Conservation (phyloP, 352 stramenopile species). For the Detonula confervacea region DNA sequence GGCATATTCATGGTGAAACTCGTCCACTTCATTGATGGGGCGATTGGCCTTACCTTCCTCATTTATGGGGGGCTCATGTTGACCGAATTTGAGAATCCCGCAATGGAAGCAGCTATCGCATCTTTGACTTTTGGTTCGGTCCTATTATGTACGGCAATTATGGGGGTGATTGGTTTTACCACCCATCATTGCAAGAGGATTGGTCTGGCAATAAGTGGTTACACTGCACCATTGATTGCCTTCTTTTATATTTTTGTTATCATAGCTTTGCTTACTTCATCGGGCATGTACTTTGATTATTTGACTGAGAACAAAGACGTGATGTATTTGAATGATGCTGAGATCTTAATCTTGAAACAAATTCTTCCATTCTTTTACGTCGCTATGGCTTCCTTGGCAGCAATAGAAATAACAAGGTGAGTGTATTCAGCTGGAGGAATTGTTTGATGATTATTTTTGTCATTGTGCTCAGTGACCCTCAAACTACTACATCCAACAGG, state of each 20-base stretch:
- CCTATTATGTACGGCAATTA: conserved; percentile 37
- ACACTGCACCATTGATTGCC: conserved; percentile 32
- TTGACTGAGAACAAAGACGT: conserved; percentile 41
- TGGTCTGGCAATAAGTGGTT: conserved; percentile 34
- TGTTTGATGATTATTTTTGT: not conserved
- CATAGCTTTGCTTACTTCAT: conserved; percentile 25
- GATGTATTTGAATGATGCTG: conserved; percentile 38
- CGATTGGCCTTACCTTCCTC: conserved; percentile 34
- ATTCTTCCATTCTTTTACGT: conserved; percentile 42
- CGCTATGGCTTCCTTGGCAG: conserved; percentile 30
- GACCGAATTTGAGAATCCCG: conserved; percentile 28
- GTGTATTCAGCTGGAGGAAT: not conserved
- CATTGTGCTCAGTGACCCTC: conserved; percentile 1
- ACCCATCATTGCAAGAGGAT: conserved; percentile 31
- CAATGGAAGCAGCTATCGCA: conserved; percentile 30
- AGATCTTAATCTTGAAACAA: conserved; percentile 33
- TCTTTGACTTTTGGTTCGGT: conserved; percentile 34
- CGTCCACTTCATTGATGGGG: conserved; percentile 45
- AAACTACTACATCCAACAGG: conserved; percentile 4
- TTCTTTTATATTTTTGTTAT: conserved; percentile 49
- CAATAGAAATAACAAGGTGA: conserved; percentile 44
- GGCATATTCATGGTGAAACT: conserved; percentile 29
- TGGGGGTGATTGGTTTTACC: conserved; percentile 46
- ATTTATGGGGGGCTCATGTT: conserved; percentile 41
- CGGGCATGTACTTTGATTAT: conserved; percentile 32